Percentiles rank a stretch among this genome's conserved stretches.
Conservation (phyloP, 2,329 filamentous ascomycete species). For the Neonectria sp. region DNA sequence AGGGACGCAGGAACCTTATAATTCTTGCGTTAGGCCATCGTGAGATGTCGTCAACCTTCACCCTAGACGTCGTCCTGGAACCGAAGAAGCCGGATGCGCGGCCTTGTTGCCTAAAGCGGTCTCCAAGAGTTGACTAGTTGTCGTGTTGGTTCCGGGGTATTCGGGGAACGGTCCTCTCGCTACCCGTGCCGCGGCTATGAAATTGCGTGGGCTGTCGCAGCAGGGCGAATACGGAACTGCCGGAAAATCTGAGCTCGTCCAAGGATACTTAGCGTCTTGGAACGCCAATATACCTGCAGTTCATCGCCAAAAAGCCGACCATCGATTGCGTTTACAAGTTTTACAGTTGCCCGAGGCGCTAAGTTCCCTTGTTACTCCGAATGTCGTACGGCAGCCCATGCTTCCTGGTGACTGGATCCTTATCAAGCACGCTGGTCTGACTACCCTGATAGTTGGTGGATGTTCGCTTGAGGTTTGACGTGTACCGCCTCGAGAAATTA, state of each 20-base stretch:
- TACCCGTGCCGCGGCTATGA: background rate
- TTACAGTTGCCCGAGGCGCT: background rate
- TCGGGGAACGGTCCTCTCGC: background rate
- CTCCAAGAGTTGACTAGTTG: background rate
- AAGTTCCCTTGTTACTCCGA: no score
- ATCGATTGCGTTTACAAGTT: background rate
- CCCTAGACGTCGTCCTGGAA: no score
- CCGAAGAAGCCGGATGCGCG: constrained; percentile 2
- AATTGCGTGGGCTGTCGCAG: background rate
- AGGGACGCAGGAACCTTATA: background rate
- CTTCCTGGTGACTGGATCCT: background rate
- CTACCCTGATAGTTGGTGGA: no score
- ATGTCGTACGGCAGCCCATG: background rate
- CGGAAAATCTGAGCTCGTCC: background rate
- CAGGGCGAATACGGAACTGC: background rate
- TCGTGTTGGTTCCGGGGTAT: background rate
- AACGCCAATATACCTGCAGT: background rate
- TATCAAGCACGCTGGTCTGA: background rate
- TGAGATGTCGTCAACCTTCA: constrained; percentile 1
- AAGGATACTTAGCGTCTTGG: background rate
- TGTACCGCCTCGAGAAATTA: no score
- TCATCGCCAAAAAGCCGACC: background rate
- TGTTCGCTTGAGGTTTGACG: no score
- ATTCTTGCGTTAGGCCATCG: constrained; percentile 4
- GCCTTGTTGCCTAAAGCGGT: constrained; percentile 1